These are phyloP conservation scores for Cladosporium sp. DNA, from an alignment of 2,329 filamentous ascomycete species.

Conservation along the genomic window DNA sequence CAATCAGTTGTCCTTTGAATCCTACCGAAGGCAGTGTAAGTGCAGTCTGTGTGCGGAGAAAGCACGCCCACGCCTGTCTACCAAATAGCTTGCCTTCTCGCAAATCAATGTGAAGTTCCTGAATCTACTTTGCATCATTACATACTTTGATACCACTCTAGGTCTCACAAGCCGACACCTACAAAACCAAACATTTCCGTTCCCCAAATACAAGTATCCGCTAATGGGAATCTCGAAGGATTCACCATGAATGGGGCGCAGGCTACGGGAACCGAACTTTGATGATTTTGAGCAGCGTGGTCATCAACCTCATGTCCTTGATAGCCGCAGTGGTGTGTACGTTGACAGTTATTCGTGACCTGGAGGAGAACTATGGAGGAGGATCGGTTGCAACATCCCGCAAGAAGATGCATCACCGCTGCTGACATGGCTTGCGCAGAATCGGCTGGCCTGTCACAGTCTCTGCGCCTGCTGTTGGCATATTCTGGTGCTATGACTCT, in stretches of 20 bases:
- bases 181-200: background rate
- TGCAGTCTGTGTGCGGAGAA: background rate
- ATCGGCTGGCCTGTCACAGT: background rate
- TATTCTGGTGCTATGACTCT: background rate
- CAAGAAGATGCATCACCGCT: background rate
- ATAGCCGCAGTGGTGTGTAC: background rate
- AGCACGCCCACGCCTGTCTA: background rate
- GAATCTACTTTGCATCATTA: background rate
- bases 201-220: background rate
- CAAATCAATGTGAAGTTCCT: background rate
- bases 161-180: background rate
- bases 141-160: background rate
- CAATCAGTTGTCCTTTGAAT: background rate
- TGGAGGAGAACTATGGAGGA: background rate
- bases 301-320: background rate
- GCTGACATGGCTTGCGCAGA: background rate
- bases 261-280: conserved; percentile 2
- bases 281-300: background rate
- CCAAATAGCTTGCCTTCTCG: background rate
- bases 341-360: background rate
- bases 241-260: conserved; percentile 3
- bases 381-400: background rate
- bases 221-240: conserved; percentile 4
- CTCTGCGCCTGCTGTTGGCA: background rate
- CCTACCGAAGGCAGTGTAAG: background rate